Conservation (phyloP, 495 filamentous ascomycete genomes). For the Penicillium atrosanguineum region DNA sequence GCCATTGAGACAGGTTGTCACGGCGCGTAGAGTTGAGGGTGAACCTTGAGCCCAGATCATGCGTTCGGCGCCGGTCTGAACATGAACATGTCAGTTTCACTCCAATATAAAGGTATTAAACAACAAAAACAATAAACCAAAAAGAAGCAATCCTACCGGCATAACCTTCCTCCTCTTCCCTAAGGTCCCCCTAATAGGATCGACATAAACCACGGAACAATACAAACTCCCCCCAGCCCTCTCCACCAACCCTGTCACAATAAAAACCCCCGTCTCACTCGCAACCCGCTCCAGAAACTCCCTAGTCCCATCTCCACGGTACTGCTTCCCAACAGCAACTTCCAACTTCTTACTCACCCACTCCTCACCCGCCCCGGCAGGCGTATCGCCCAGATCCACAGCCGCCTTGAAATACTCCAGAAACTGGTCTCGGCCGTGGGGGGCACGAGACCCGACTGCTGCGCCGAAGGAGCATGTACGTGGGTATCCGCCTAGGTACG, state of each 20-base stretch:
- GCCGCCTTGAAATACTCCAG: slow-evolving; percentile 72
- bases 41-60: slow-evolving; percentile 90
- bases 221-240: slow-evolving; percentile 76
- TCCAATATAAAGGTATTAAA: no score
- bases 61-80: slow-evolving; percentile 72
- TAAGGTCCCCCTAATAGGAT: slow-evolving; percentile 63
- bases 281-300: slow-evolving; percentile 74
- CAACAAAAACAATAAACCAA: slow-evolving; percentile 58
- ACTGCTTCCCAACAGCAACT: slow-evolving; percentile 39
- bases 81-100: no score
- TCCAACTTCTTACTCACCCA: slow-evolving; percentile 65
- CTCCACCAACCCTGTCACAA: slow-evolving; percentile 76
- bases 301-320: slow-evolving; percentile 78
- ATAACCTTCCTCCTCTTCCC: slow-evolving; percentile 94
- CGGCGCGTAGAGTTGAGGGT: slow-evolving; percentile 71
- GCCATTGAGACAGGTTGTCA: slow-evolving; percentile 72
- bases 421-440: slow-evolving; percentile 75
- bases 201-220: slow-evolving; percentile 79
- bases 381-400: slow-evolving; percentile 82
- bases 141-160: slow-evolving; percentile 51
- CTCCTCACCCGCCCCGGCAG: slow-evolving; percentile 63
- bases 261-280: slow-evolving; percentile 69
- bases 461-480: slow-evolving; percentile 73
- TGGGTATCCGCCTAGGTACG: slow-evolving; percentile 88
- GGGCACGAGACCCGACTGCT: slow-evolving; percentile 62